Conservation (phyloP, 164 flowering plant genomes). For the Dillenia suffruticosa region DNA sequence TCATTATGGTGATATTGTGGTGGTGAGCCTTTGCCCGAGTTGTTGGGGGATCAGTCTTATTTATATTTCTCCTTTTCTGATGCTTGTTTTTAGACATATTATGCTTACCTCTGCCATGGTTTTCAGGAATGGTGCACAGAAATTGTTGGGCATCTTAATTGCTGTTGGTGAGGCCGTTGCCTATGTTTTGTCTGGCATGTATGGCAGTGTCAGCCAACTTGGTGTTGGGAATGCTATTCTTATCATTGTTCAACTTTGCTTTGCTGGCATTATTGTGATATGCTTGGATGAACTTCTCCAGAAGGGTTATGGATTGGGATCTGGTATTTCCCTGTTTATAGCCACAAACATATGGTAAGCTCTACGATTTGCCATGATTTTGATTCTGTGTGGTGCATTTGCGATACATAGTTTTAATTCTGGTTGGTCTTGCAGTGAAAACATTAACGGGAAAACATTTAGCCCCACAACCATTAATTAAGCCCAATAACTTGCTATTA, state of each 20-base stretch:
- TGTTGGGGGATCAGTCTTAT: background rate
- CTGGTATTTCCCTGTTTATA: constrained; percentile 46
- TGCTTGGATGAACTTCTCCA: constrained; percentile 54
- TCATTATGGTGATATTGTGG: background rate
- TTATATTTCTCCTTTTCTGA: background rate
- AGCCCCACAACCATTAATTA: background rate
- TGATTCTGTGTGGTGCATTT: no score
- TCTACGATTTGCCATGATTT: background rate
- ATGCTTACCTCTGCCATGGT: background rate
- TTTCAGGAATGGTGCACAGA: constrained; percentile 54
- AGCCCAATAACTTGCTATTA: background rate
- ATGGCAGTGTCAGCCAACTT: constrained; percentile 45
- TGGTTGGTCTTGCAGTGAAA: no score
- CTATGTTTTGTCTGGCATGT: constrained; percentile 52
- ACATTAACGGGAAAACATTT: no score
- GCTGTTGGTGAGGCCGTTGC: constrained; percentile 59
- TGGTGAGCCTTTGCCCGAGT: background rate
- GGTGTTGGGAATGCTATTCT: constrained; percentile 56
- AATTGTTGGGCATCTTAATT: constrained; percentile 48
- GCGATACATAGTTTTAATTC: no score
- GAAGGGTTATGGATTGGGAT: constrained; percentile 51
- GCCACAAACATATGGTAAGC: constrained; percentile 49
- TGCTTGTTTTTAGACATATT: background rate
- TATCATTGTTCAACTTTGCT: constrained; percentile 46
- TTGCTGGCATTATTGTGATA: constrained; percentile 51